phyloP scores from a whole-genome alignment of 306 rosid species.

The Vicia sativa region DNA sequence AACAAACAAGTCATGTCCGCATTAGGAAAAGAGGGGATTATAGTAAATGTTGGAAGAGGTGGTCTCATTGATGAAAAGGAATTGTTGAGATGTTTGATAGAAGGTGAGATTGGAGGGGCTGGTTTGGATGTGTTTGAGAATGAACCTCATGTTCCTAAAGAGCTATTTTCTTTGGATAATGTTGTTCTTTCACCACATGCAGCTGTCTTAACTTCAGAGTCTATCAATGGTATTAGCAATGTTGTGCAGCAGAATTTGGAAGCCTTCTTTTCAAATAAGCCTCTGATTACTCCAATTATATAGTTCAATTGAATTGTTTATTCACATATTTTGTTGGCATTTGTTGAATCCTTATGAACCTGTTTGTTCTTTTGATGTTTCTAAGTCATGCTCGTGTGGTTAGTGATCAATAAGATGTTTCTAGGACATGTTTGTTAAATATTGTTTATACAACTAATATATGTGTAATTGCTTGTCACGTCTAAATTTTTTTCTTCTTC shows the following conservation, averaged over 20 bases:
- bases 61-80: conserved; percentile 49
- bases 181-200: conserved; percentile 57
- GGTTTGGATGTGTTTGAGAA: conserved; percentile 68
- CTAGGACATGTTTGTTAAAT: no score
- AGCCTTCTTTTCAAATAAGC: conserved; percentile 55
- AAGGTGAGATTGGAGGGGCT: conserved; percentile 43
- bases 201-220: conserved; percentile 35
- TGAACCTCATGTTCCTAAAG: conserved; percentile 52
- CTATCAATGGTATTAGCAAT: conserved; percentile 5
- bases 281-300: conserved; percentile 41
- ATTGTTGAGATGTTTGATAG: conserved; percentile 10
- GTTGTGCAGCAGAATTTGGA: conserved; percentile 45
- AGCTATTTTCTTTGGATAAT: conserved; percentile 48
- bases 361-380: no score
- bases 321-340: no score
- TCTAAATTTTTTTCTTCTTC: no score
- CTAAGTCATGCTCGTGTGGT: no score
- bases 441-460: no score
- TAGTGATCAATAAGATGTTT: no score
- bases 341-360: no score
- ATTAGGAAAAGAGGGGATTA: conserved; percentile 49
- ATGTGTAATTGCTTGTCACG: no score
- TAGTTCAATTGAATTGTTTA: background rate
- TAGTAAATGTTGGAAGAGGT: conserved; percentile 56
- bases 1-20: conserved; percentile 50